Conservation (phyloP, 495 filamentous ascomycete species). For the Amphirosellinia nigrospora region DNA sequence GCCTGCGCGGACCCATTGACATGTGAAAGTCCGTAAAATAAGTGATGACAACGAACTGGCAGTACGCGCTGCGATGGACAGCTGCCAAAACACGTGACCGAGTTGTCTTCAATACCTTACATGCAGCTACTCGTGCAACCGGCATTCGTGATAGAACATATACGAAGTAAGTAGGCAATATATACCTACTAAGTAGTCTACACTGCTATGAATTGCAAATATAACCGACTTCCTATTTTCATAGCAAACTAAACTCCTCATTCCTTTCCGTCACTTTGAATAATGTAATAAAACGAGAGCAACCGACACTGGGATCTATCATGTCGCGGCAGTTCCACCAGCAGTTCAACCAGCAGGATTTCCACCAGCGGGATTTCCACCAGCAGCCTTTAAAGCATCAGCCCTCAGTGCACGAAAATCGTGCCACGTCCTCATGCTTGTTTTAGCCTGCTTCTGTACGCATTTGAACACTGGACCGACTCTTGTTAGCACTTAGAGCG, state of each 20-base stretch:
- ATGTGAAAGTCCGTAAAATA: constrained; percentile 18
- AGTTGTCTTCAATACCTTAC: not conserved
- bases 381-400: too few species aligned
- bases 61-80: not conserved
- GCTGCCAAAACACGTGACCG: not conserved
- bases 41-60: constrained; percentile 8
- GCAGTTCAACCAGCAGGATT: too few species aligned
- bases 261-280: not conserved
- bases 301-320: not conserved
- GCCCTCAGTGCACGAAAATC: not conserved
- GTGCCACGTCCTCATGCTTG: not conserved
- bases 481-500: not conserved
- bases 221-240: not conserved
- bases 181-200: not conserved
- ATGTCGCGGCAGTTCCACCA: too few species aligned
- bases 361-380: too few species aligned
- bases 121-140: not conserved
- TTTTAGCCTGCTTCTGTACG: not conserved
- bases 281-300: not conserved
- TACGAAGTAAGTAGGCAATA: too few species aligned
- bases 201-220: not conserved
- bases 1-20: not conserved
- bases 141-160: not conserved
- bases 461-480: not conserved
- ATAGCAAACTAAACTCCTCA: not conserved